Evolutionary conservation across 208 protist species (phyloP), one percentile per base, ranked within the genome.

Genomic region (Angomonas ambiguus): DNA sequence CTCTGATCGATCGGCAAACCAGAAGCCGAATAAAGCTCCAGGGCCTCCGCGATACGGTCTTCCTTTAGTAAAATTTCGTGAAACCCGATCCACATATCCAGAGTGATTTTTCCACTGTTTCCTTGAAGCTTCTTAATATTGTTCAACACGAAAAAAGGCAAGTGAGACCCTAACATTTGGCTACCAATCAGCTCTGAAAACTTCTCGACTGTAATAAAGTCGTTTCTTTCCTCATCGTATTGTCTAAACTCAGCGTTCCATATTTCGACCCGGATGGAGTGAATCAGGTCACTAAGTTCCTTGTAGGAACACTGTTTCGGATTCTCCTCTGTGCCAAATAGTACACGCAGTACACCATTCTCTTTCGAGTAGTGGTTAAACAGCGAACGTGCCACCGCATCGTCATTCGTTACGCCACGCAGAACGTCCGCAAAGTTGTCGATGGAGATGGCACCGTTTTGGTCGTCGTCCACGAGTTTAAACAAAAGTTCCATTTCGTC

Each of bases 221-320:
- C 75, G 45, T 67, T 69, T 51, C 70, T 63, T 32, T 87, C 68
- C 22, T 66, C 67, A 62, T 93, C 91, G 56, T 79, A 79, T 42
- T 88, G 86, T 10, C 76, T 73, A 58, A 96, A 96, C 72, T 96
- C 87, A 0, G 88, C 82, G 41, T 75, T 82, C 91, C 88, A 94
- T 18, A 96, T 71, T 49, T 80, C 85, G n/a, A 71, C 64, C 13
- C 84, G 79, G 42, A 96, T 67, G 32, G 34, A 33, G 31, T 85
- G 67, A 20, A 92, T 80, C 3, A 86, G 41, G n/a, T 63, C 59
- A 22, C n/a, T 27, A 28, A 96, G 62, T 38, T 88, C 78, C 1
- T 71, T 51, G 58, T 77, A 83, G 3, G 79, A 66, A 65, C 83
- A 92, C 38, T 61, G 69, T 8, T 70, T 41, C 16, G 74, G 61